Percentiles rank a stretch among this genome's conserved stretches.
These are phyloP conservation scores for Triticum timopheevii DNA, from an alignment of 176 grass and related monocot genomes.

Conservation along the genomic window DNA sequence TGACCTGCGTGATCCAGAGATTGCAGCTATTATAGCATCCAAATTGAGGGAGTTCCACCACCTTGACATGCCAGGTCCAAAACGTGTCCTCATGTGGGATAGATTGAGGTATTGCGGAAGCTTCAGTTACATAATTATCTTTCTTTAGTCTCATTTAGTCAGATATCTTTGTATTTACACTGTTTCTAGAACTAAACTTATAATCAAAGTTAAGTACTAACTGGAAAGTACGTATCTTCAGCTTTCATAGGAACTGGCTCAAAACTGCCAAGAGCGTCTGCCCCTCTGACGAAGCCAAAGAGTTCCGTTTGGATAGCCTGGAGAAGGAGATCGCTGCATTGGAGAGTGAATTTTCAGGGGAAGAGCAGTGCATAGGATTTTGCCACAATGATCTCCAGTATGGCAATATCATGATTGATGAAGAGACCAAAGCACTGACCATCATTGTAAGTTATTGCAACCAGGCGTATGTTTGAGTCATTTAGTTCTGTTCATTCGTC, in stretches of 20 bases:
- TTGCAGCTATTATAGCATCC: constrained; percentile 65
- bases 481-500: not conserved
- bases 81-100: constrained; percentile 63
- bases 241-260: constrained; percentile 66
- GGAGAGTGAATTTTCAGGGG: constrained; percentile 52
- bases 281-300: constrained; percentile 56
- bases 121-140: not conserved
- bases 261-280: constrained; percentile 50
- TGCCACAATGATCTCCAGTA: constrained; percentile 98
- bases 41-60: constrained; percentile 86
- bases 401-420: constrained; percentile 98
- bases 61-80: constrained; percentile 77
- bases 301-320: constrained; percentile 62
- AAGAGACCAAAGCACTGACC: constrained; percentile 64
- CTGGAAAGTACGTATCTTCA: not conserved
- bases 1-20: constrained; percentile 78
- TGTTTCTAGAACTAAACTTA: not conserved
- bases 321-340: constrained; percentile 62
- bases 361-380: constrained; percentile 56
- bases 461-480: not conserved
- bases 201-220: not conserved
- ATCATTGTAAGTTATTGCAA: constrained; percentile 73
- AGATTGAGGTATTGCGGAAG: constrained; percentile 66
- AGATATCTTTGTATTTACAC: not conserved
- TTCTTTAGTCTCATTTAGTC: not conserved